Base-by-base conservation (phyloP, 2,329 filamentous ascomycete genomes). In the Mollisia scopiformis region DNA sequence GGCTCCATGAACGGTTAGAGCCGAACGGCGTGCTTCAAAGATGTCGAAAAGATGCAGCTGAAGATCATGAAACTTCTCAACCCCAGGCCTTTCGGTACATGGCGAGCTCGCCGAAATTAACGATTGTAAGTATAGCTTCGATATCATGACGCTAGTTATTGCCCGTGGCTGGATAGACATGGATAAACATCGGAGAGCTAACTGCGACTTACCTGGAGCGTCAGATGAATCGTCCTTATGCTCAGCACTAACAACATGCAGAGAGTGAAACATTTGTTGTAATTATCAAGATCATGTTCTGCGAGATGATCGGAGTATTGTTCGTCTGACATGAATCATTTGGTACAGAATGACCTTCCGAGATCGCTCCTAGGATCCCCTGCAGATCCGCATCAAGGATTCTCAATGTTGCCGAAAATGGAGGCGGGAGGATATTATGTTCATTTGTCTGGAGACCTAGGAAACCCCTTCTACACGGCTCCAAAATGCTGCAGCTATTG, bases 301-400 rank as follows among this genome's bases (percentile, higher is more conserved):
- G 14, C 10, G 11, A 25, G 6, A 46, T 25, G 23, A 46, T 46
- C 21, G 27, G 41, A 13, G 23, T 27, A 46, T 46, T 6, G 7
- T 23, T 13, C 43, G 14, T 3, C 7, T 47, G n/a, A n/a, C n/a
- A n/a, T n/a, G n/a, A n/a, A n/a, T n/a, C n/a, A n/a, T n/a, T n/a
- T n/a, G n/a, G n/a, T n/a, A n/a, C n/a, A n/a, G n/a, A n/a, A n/a
- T n/a, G n/a, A n/a, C n/a, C n/a, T n/a, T n/a, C 33, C 49, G 49
- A 31, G 49, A 51, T 51, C 49, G n/a, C 23, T 25, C 28, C 49
- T 21, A 35, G 49, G 49, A n/a, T 51, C 7, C 49, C 49, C 28
- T 33, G 49, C 5, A 33, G 49, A 51, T 51, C 49, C 19, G 28
- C 49, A 33, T 13, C 49, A 51, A 23, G 49, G 49, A 51, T 51